Conservation (phyloP, 768 basidiomycete genomes). For the Psilocybe azurescens region DNA sequence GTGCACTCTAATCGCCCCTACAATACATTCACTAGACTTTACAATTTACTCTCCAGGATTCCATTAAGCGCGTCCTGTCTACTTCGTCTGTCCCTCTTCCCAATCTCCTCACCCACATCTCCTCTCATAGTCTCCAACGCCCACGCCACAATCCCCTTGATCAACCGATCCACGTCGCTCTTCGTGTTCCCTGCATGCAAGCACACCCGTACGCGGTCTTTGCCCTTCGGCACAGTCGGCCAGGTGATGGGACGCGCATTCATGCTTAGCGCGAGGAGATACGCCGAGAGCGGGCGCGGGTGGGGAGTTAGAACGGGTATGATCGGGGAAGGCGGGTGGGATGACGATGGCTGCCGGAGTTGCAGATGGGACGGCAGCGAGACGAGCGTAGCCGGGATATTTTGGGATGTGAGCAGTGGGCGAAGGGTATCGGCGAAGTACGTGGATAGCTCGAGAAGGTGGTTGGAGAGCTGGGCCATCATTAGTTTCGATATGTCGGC, state of each 20-base stretch:
- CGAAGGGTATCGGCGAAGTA: conserved; percentile 41
- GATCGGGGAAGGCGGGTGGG: conserved; percentile 65
- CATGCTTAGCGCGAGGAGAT: conserved; percentile 59
- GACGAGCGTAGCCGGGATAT: conserved; percentile 40
- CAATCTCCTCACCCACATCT: not conserved
- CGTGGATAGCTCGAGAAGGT: conserved; percentile 50
- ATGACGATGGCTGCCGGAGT: conserved; percentile 29
- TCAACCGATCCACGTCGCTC: conserved; percentile 65
- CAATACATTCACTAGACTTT: no score
- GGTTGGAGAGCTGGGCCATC: conserved; percentile 31
- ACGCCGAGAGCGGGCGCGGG: conserved; percentile 76
- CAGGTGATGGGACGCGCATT: conserved; percentile 80
- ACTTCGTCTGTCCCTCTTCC: no score
- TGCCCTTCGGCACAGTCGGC: conserved; percentile 90
- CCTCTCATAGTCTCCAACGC: conserved; percentile 39
- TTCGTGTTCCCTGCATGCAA: conserved; percentile 77
- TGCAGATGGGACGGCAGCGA: conserved; percentile 45
- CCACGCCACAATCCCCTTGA: conserved; percentile 54
- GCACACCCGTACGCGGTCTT: conserved; percentile 88
- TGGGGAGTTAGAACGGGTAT: conserved; percentile 81
- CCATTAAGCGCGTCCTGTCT: not conserved
- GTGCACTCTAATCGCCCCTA: no score
- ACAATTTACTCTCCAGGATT: conserved; percentile 18
- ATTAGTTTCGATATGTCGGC: not conserved
- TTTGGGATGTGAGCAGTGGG: conserved; percentile 31